Percentiles rank a stretch among this genome's conserved stretches.
These are phyloP conservation scores for Tritrichomonas musculus DNA, from an alignment of 208 protist genomes.

Conservation along the genomic window DNA sequence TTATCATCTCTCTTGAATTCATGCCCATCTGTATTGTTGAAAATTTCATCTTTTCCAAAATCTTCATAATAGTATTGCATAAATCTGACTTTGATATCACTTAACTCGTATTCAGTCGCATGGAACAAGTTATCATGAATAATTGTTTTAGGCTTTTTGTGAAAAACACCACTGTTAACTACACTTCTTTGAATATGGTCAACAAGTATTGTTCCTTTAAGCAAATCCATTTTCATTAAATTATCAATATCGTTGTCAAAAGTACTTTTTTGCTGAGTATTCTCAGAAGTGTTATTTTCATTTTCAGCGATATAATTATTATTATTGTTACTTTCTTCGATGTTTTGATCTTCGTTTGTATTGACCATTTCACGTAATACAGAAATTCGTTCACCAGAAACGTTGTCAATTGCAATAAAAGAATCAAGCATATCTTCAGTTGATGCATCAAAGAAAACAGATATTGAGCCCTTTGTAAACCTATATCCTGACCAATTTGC, in stretches of 20 bases:
- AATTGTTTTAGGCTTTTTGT: too few species aligned
- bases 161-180: neutral
- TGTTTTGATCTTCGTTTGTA: neutral
- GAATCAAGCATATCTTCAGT: neutral
- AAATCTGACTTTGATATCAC: neutral
- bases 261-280: too few species aligned
- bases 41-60: conserved; percentile 28
- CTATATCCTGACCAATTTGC: neutral
- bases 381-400: neutral
- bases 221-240: conserved; percentile 7
- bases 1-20: too few species aligned
- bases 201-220: neutral
- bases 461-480: neutral
- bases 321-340: too few species aligned
- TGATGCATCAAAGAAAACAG: neutral
- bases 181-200: neutral
- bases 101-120: neutral
- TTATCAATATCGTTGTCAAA: neutral
- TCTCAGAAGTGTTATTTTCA: too few species aligned
- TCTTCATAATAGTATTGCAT: neutral
- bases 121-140: neutral
- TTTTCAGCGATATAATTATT: too few species aligned
- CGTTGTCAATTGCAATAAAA: neutral
- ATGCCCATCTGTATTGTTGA: too few species aligned
- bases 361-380: neutral